Evolutionary conservation across 2,329 filamentous ascomycete species (phyloP).

Genomic region (Fusarium globosum): DNA sequence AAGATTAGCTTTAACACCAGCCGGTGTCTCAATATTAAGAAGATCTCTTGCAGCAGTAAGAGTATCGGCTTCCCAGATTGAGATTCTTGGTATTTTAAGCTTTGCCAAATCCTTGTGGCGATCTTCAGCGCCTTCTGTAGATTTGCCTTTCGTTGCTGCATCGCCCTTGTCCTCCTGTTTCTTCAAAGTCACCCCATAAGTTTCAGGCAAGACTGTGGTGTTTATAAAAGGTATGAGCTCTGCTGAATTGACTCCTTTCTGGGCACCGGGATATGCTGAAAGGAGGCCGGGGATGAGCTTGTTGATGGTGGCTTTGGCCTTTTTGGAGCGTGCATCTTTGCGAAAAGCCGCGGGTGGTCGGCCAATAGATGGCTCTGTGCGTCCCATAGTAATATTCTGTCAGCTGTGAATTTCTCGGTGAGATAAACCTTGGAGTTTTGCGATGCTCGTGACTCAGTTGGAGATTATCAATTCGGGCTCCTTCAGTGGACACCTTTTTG

Average conservation of each 20-base stretch:
- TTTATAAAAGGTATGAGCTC: conserved; percentile 51
- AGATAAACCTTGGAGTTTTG: not conserved
- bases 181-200: no score
- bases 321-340: conserved; percentile 61
- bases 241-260: conserved; percentile 63
- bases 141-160: conserved; percentile 23
- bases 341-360: conserved; percentile 42
- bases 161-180: conserved; percentile 39
- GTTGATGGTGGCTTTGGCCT: conserved; percentile 67
- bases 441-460: not conserved
- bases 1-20: conserved; percentile 2
- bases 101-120: not conserved
- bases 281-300: conserved; percentile 68
- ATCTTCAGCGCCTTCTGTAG: conserved; percentile 31
- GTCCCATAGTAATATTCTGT: conserved; percentile 26
- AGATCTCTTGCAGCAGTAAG: conserved; percentile 59
- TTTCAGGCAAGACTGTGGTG: accelerated
- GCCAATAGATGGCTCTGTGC: conserved; percentile 41
- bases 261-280: conserved; percentile 63
- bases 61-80: conserved; percentile 62
- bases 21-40: not conserved
- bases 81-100: conserved; percentile 50
- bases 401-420: no score
- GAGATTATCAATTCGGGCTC: not conserved
- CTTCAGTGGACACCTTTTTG: not conserved